Evolutionary conservation across 2,329 filamentous ascomycete species (phyloP).

Genomic region (Chaetomium strumarium): DNA sequence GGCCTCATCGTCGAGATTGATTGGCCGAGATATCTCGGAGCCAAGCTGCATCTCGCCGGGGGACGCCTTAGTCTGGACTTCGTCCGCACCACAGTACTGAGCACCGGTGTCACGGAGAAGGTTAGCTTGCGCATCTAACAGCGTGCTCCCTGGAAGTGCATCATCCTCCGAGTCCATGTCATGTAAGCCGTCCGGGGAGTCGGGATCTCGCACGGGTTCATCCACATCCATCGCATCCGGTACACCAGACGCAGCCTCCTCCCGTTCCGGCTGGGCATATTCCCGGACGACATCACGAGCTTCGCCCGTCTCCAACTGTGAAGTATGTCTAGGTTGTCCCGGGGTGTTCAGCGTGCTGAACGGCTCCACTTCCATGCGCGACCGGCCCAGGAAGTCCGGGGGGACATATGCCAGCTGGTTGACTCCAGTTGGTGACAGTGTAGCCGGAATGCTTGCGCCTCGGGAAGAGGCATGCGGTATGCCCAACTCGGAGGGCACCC

Average conservation of each 20-base stretch:
- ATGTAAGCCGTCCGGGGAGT: slow-evolving; percentile 1
- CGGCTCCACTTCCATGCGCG: neutral
- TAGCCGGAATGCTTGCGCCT: neutral
- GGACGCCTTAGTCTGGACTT: neutral
- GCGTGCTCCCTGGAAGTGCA: neutral
- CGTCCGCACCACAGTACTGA: neutral
- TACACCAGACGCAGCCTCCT: neutral
- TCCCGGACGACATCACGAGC: neutral
- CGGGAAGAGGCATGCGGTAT: neutral
- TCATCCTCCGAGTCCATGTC: slow-evolving; percentile 6
- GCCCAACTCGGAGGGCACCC: neutral
- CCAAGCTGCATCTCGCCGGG: neutral
- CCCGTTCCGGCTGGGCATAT: neutral
- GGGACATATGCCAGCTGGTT: slow-evolving; percentile 5
- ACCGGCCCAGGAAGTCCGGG: slow-evolving; percentile 7
- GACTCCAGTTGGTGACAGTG: neutral
- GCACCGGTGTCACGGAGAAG: slow-evolving; percentile 21
- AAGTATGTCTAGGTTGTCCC: neutral
- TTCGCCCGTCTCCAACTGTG: slow-evolving; percentile 4
- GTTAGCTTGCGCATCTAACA: neutral
- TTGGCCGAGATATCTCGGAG: neutral
- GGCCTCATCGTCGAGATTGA: slow-evolving; percentile 13
- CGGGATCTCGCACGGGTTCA: neutral
- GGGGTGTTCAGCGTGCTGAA: neutral
- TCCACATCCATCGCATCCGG: slow-evolving; percentile 12